phyloP scores from a whole-genome alignment of 768 basidiomycete species.

The Rhodotorula sphaerocarpa region DNA sequence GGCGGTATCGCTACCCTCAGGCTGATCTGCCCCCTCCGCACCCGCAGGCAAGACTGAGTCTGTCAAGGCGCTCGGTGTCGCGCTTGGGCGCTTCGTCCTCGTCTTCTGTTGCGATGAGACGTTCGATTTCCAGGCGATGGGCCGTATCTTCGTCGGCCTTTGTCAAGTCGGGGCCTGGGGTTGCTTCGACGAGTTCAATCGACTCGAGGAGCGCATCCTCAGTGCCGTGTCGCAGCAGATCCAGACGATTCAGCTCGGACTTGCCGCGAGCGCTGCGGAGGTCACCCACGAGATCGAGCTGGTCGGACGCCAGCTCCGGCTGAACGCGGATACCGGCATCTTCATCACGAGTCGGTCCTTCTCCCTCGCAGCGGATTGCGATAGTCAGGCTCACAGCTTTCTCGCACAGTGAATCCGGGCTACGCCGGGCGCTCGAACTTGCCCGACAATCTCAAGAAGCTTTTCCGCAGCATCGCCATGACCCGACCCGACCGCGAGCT shows the following conservation, averaged over 20 bases:
- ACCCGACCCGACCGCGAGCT: constrained; percentile 95
- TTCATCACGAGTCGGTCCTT: constrained; percentile 75
- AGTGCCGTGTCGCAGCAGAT: constrained; percentile 98
- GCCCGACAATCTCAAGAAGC: constrained; percentile 49
- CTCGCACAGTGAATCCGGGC: constrained; percentile 61
- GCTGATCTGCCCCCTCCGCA: constrained; percentile 9
- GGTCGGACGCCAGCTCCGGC: constrained; percentile 83
- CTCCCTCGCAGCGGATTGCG: neutral
- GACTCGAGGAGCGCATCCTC: constrained; percentile 92
- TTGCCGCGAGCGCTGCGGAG: constrained; percentile 65
- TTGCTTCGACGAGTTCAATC: constrained; percentile 81
- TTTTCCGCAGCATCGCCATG: constrained; percentile 81
- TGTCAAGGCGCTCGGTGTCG: constrained; percentile 95
- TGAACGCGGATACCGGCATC: constrained; percentile 94
- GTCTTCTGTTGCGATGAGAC: constrained; percentile 99
- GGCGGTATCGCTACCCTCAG: neutral
- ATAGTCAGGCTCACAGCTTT: neutral
- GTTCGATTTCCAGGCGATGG: constrained; percentile 99
- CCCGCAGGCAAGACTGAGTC: constrained; percentile 88
- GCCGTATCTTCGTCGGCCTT: constrained; percentile 94
- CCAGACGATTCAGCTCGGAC: constrained; percentile 93
- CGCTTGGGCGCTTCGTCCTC: constrained; percentile 94
- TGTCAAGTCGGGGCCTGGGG: constrained; percentile 99
- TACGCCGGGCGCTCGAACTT: constrained; percentile 86
- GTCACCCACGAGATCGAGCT: constrained; percentile 86